Percentiles rank a stretch among this genome's conserved stretches.
Conservation (phyloP, 495 filamentous ascomycete species). For the Lindgomyces ingoldianus region DNA sequence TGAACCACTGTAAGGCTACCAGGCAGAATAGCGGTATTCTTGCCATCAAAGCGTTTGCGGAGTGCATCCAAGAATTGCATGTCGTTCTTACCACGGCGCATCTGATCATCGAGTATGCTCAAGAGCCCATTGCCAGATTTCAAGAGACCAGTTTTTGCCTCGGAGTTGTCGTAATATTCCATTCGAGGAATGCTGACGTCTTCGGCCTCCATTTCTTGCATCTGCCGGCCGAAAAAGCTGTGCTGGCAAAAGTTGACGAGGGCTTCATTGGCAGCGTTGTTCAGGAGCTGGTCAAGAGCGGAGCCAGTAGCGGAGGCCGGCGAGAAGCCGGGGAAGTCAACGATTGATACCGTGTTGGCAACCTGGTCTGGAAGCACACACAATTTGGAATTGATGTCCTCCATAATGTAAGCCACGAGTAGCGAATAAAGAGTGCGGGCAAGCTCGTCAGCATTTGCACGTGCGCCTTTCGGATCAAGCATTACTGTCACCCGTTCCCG, state of each 20-base stretch:
- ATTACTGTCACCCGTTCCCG: conserved; percentile 95
- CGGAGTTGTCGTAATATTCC: conserved; percentile 96
- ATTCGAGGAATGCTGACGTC: conserved; percentile 86
- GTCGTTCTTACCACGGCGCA: conserved; percentile 81
- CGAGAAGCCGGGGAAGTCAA: conserved; percentile 95
- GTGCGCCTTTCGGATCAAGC: conserved; percentile 88
- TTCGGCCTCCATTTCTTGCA: conserved; percentile 87
- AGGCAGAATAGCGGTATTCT: conserved; percentile 84
- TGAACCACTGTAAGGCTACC: conserved; percentile 65
- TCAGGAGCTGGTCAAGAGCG: conserved; percentile 86
- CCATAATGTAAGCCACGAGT: conserved; percentile 87
- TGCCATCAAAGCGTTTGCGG: conserved; percentile 88
- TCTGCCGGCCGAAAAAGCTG: conserved; percentile 92
- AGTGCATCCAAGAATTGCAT: conserved; percentile 86
- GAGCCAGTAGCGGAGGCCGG: conserved; percentile 80
- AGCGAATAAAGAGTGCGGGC: conserved; percentile 94
- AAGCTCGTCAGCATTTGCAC: conserved; percentile 89
- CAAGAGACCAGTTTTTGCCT: conserved; percentile 84
- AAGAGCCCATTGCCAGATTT: conserved; percentile 91
- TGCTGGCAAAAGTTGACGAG: conserved; percentile 91
- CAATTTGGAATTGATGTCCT: conserved; percentile 84
- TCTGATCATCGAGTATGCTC: conserved; percentile 94
- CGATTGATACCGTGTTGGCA: conserved; percentile 87
- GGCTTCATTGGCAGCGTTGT: conserved; percentile 88
- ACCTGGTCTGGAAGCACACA: conserved; percentile 88